Conservation (phyloP, 768 basidiomycete species). For the Stropharia rugosoannulata region DNA sequence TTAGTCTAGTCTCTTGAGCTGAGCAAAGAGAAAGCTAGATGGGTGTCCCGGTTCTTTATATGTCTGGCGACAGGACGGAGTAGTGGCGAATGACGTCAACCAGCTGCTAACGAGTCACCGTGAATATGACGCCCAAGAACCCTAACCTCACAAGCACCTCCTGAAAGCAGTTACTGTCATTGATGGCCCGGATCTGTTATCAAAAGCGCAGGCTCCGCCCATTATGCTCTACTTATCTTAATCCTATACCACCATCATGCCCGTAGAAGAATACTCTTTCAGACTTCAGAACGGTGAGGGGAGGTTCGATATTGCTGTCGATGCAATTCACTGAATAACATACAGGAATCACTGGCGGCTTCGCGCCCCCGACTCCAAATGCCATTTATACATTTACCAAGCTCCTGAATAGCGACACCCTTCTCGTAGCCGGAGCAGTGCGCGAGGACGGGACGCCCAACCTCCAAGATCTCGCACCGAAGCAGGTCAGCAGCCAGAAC, state of each 20-base stretch:
- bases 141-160: background rate
- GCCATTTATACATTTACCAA: slow-evolving; percentile 55
- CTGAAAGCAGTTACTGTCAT: background rate
- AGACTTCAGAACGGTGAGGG: slow-evolving; percentile 60
- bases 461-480: slow-evolving; percentile 41
- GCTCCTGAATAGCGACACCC: slow-evolving; percentile 26
- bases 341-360: slow-evolving; percentile 75
- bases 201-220: background rate
- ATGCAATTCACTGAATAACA: background rate
- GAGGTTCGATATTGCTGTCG: background rate
- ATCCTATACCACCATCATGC: slow-evolving; percentile 30
- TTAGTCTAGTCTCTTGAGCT: background rate
- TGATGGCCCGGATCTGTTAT: too few species aligned
- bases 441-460: slow-evolving; percentile 48
- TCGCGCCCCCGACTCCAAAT: slow-evolving; percentile 64
- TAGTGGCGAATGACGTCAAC: background rate
- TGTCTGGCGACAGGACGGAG: too few species aligned
- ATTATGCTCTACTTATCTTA: slow-evolving; percentile 10
- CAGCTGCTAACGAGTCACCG: background rate
- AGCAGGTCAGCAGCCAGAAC: slow-evolving; percentile 33
- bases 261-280: slow-evolving; percentile 52
- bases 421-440: slow-evolving; percentile 45
- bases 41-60: too few species aligned
- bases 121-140: slow-evolving; percentile 4
- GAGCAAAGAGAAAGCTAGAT: too few species aligned